These are phyloP conservation scores for Microbotryum saponariae DNA, from an alignment of 1,284 basidiomycete genomes.

Conservation along the genomic window DNA sequence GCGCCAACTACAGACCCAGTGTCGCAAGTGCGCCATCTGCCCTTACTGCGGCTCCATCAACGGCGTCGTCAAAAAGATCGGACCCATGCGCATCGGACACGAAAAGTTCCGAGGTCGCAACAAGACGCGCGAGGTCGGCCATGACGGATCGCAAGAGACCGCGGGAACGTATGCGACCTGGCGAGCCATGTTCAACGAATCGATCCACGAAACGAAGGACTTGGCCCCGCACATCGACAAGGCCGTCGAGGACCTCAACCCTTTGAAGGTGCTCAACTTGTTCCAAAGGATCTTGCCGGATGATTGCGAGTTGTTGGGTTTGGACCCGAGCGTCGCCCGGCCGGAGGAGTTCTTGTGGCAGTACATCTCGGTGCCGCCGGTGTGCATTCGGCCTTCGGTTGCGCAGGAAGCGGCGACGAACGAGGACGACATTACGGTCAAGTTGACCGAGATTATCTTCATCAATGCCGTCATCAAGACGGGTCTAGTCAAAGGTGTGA, in stretches of 20 bases:
- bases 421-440: constrained; percentile 96
- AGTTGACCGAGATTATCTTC: constrained; percentile 94
- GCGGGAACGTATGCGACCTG: constrained; percentile 54
- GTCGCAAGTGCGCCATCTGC: constrained; percentile 86
- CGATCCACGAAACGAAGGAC: constrained; percentile 80
- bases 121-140: constrained; percentile 69
- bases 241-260: constrained; percentile 90
- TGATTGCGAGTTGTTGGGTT: constrained; percentile 91
- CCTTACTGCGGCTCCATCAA: constrained; percentile 90
- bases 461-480: constrained; percentile 89
- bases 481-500: constrained; percentile 76
- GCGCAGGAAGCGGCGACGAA: constrained; percentile 91
- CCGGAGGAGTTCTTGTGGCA: constrained; percentile 99
- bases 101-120: constrained; percentile 97
- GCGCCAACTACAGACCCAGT: constrained; percentile 81
- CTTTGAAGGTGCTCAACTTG: constrained; percentile 84
- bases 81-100: constrained; percentile 90
- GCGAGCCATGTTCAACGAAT: constrained; percentile 73
- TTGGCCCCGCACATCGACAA: constrained; percentile 77
- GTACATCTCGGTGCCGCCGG: constrained; percentile 95
- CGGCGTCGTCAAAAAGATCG: constrained; percentile 93
- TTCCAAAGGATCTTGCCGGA: constrained; percentile 90
- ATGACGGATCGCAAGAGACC: constrained; percentile 22
- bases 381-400: constrained; percentile 94
- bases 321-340: constrained; percentile 79